phyloP scores from a whole-genome alignment of 2,329 filamentous ascomycete species.

The Sporothrix mexicana region DNA sequence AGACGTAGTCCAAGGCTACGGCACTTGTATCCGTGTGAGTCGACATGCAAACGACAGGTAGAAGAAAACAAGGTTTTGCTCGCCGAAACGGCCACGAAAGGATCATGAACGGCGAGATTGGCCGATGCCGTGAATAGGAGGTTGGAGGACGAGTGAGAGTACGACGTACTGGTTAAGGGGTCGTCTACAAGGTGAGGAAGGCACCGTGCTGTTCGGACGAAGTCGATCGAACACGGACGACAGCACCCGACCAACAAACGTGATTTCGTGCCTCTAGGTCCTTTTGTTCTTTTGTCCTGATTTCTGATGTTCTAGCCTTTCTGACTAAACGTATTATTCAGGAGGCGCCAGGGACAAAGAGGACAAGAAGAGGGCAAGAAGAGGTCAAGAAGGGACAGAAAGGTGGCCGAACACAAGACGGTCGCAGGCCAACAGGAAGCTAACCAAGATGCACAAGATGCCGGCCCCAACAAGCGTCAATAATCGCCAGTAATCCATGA shows the following conservation, averaged over 20 bases:
- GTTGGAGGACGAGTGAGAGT: too few species aligned
- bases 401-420: neutral
- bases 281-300: too few species aligned
- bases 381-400: neutral
- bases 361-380: neutral
- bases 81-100: conserved; percentile 4
- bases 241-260: neutral
- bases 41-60: neutral
- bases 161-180: too few species aligned
- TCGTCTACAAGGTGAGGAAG: too few species aligned
- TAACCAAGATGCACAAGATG: too few species aligned
- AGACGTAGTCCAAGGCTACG: neutral
- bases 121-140: neutral
- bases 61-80: neutral
- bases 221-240: conserved; percentile 23
- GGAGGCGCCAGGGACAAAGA: neutral
- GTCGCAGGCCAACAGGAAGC: too few species aligned
- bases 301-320: neutral
- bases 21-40: neutral
- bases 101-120: neutral
- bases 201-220: neutral
- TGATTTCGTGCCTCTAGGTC: neutral
- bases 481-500: neutral
- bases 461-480: too few species aligned
- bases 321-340: neutral